Percentiles rank a stretch among this genome's conserved stretches.
These are phyloP conservation scores for Trametes sanguinea DNA, from an alignment of 768 basidiomycete species.

Conservation along the genomic window DNA sequence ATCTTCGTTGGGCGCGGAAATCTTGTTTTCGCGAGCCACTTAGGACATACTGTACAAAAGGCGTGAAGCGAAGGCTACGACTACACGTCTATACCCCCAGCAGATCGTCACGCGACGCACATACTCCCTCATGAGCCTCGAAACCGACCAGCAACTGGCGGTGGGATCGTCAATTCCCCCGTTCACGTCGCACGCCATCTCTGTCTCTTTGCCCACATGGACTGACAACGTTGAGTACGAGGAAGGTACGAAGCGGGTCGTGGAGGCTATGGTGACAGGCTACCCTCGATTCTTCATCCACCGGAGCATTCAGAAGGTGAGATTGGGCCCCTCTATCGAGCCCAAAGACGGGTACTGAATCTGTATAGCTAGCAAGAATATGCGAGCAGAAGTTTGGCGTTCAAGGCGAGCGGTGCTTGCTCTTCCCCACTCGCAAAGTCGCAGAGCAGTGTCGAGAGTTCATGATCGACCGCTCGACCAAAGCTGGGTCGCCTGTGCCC, in stretches of 20 bases:
- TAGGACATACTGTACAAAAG: too few relatives aligned
- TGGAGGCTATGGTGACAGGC: slow-evolving; percentile 80
- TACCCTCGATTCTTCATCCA: slow-evolving; percentile 97
- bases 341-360: background rate
- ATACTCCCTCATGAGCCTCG: background rate
- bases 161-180: slow-evolving; percentile 62
- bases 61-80: too few relatives aligned
- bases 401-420: slow-evolving; percentile 70
- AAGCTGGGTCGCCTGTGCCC: slow-evolving; percentile 45
- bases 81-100: too few relatives aligned
- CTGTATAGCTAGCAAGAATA: slow-evolving; percentile 67
- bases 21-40: too few relatives aligned
- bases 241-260: slow-evolving; percentile 79
- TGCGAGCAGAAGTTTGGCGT: slow-evolving; percentile 79
- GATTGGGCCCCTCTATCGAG: slow-evolving; percentile 24
- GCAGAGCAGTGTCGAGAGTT: slow-evolving; percentile 80
- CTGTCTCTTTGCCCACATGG: slow-evolving; percentile 95
- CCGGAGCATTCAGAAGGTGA: slow-evolving; percentile 78
- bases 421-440: slow-evolving; percentile 71
- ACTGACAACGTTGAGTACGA: slow-evolving; percentile 90
- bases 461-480: slow-evolving; percentile 52
- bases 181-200: slow-evolving; percentile 84
- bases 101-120: too few relatives aligned
- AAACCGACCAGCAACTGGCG: slow-evolving; percentile 22
- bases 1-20: too few relatives aligned